These are phyloP conservation scores for barrel medic (Medicago truncatula) DNA, from an alignment of 306 rosid genomes.

Conservation along the genomic window MtrunA17r5.0-ANR NC_053046.1:18837501-18838000, in stretches of 20 bases:
- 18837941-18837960: constrained; percentile 80
- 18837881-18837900: constrained; percentile 48
- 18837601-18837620: background rate
- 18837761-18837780: constrained; percentile 55
- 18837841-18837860: constrained; percentile 76
- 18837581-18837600: background rate
- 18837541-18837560: too few species aligned
- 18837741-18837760: constrained; percentile 57
- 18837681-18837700: constrained; percentile 39
- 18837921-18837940: constrained; percentile 72
- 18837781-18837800: constrained; percentile 74
- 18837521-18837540: too few species aligned
- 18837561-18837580: too few species aligned
- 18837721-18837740: constrained; percentile 68
- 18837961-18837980: constrained; percentile 35
- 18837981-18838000: constrained; percentile 12
- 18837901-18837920: constrained; percentile 67
- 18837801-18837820: constrained; percentile 59
- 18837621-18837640: background rate
- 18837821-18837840: constrained; percentile 58
- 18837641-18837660: constrained; percentile 1
- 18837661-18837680: constrained; percentile 16
- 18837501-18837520: background rate
- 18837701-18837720: constrained; percentile 71
- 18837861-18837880: constrained; percentile 59